Conservation (phyloP, 2,329 filamentous ascomycete genomes). For the Fusarium irregulare region DNA sequence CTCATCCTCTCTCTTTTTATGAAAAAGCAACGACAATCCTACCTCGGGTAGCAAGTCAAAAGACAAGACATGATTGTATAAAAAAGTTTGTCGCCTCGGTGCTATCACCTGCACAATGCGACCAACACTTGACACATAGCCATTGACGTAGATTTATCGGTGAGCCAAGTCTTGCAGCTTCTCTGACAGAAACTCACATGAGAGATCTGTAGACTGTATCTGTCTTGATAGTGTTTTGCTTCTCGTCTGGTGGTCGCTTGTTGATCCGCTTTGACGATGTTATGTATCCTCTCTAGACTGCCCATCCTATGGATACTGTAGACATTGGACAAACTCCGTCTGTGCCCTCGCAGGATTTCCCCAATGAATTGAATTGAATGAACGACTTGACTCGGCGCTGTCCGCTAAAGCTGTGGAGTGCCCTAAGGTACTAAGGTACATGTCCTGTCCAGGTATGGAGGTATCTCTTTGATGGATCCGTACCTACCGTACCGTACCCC, state of each 20-base stretch:
- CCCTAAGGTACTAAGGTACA: slow-evolving; percentile 2
- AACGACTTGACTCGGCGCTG: slow-evolving; percentile 42
- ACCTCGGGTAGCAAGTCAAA: slow-evolving; percentile 19
- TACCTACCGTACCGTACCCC: slow-evolving; percentile 10
- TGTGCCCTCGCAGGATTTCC: slow-evolving; percentile 32
- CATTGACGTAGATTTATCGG: slow-evolving; percentile 29
- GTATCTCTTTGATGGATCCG: background rate
- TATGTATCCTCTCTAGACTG: background rate
- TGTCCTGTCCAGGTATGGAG: background rate
- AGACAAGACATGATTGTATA: slow-evolving; percentile 4
- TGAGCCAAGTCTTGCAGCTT: slow-evolving; percentile 9
- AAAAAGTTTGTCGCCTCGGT: slow-evolving; percentile 24
- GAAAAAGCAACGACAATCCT: slow-evolving; percentile 17
- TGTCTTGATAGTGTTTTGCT: background rate
- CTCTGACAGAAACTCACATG: background rate
- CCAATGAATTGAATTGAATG: slow-evolving; percentile 19
- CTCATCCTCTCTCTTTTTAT: background rate
- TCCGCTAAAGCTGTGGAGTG: slow-evolving; percentile 42
- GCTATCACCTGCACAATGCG: slow-evolving; percentile 30
- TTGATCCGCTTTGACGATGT: slow-evolving; percentile 9
- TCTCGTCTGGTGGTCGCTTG: slow-evolving; percentile 4
- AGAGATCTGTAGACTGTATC: background rate
- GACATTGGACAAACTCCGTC: slow-evolving; percentile 5
- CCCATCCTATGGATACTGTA: background rate
- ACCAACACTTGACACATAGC: slow-evolving; percentile 13